A percentile compares a stretch with the other conserved stretches of the same genome.
Conservation (phyloP, 768 basidiomycete species). For the Leucocoprinus birnbaumii region DNA sequence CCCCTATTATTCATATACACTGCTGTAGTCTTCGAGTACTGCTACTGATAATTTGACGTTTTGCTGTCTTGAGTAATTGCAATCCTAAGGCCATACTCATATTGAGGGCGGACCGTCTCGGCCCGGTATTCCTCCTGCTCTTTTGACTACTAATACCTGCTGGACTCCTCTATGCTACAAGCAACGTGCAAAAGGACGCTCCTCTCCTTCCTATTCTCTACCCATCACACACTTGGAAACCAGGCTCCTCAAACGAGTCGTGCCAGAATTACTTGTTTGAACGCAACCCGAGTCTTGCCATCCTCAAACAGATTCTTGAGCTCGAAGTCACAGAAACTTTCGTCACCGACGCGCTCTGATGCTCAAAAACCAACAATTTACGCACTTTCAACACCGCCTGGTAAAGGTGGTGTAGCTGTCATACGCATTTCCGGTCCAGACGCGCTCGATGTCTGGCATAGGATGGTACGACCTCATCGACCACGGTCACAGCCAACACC, state of each 20-base stretch:
- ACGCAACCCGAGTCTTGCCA: background rate
- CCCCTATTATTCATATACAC: no score
- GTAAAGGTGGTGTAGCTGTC: constrained; percentile 81
- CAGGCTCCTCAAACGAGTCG: background rate
- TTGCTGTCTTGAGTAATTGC: no score
- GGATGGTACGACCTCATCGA: constrained; percentile 44
- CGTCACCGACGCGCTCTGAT: constrained; percentile 30
- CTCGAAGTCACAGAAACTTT: background rate
- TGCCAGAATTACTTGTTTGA: background rate
- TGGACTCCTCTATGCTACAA: background rate
- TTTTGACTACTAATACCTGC: no score
- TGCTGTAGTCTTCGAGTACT: no score
- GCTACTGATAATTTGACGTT: no score
- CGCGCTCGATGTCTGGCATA: constrained; percentile 57
- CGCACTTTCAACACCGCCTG: constrained; percentile 84
- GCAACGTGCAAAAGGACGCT: background rate
- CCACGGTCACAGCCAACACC: constrained; percentile 39
- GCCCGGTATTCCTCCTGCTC: no score
- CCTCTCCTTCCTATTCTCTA: background rate
- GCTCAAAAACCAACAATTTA: constrained; percentile 78
- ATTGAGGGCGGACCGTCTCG: no score
- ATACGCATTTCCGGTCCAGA: constrained; percentile 82
- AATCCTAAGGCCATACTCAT: no score
- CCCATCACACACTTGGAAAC: background rate
- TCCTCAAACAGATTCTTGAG: background rate